phyloP scores from a whole-genome alignment of 1,284 basidiomycete species.

The Heterobasidion occidentale region DNA sequence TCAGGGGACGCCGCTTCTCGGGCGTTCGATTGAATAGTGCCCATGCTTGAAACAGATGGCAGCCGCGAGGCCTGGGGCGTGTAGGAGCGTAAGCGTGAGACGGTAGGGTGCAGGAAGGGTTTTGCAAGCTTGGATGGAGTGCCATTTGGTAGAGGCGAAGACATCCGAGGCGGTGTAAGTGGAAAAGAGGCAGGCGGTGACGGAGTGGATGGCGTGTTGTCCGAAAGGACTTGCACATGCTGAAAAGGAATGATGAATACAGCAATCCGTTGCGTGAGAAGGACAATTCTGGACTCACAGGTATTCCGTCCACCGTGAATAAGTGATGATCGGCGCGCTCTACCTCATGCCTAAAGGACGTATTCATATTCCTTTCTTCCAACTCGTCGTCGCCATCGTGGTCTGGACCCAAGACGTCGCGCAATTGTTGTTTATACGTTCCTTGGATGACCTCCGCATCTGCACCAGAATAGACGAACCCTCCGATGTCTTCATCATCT shows the following conservation, averaged over 20 bases:
- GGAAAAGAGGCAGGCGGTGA: slow-evolving; percentile 26
- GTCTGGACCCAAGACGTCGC: slow-evolving; percentile 66
- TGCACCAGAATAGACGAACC: slow-evolving; percentile 66
- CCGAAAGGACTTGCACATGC: slow-evolving; percentile 32
- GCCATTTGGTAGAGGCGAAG: slow-evolving; percentile 21
- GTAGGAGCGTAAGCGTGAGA: slow-evolving; percentile 77
- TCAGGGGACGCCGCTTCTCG: slow-evolving; percentile 40
- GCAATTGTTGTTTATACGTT: slow-evolving; percentile 55
- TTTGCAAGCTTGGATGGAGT: slow-evolving; percentile 28
- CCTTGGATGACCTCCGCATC: slow-evolving; percentile 37
- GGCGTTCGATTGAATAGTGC: slow-evolving; percentile 34
- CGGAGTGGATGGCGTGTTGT: slow-evolving; percentile 35
- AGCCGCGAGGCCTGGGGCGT: slow-evolving; percentile 44
- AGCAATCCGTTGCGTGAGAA: neutral
- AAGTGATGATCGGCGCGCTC: slow-evolving; percentile 25
- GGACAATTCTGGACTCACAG: slow-evolving; percentile 26
- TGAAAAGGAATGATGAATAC: slow-evolving; percentile 11
- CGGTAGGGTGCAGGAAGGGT: slow-evolving; percentile 66
- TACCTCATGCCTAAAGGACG: slow-evolving; percentile 31
- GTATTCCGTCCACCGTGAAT: slow-evolving; percentile 22
- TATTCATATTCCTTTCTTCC: slow-evolving; percentile 36
- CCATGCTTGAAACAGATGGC: slow-evolving; percentile 39
- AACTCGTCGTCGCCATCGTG: slow-evolving; percentile 38
- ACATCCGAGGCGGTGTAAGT: slow-evolving; percentile 27
- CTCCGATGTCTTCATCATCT: slow-evolving; percentile 47